Evolutionary conservation across 177 flowering plant genomes (phyloP), one percentile per base, ranked within the genome.

Genomic region (Vitis hybrid): DNA sequence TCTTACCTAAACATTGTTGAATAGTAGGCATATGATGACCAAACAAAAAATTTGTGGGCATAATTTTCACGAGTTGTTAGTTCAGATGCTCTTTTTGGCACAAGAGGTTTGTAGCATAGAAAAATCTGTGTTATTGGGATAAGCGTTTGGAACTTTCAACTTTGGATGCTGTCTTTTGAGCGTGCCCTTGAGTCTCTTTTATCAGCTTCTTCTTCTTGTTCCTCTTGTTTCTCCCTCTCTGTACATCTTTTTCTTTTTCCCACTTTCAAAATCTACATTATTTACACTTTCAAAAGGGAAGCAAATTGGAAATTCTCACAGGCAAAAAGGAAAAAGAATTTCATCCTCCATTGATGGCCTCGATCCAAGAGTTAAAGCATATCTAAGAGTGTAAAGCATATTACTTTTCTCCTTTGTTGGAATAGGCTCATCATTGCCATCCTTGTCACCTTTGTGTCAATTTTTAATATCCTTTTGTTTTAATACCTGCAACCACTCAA

Each of bases 301-400:
- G 62, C 63, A 26, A 63, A 57, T 58, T 19, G 68, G 68, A 64
- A 64, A 57, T 60, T 50, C 40, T 48, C 14, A 14, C 60, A 64
- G 45, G 34, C n/a, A 61, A 52, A 60, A 48, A 49, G 58, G 54
- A 70, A 70, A 68, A 61, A 61, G 64, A 65, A 62, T 49, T 67
- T 64, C 50, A 34, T 57, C 67, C 70, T 65, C 64, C 69, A 56
- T 72, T 54, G 64, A 34, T 71, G 70, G 57, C 74, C 79, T 75
- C 59, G 81, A 52, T 78, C 74, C 48, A 69, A 64, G 81, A 64
- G 70, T 54, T 70, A 69, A 75, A 74, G 80, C 66, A 40, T 40
- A 40, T 40, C 45, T 40, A 40, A 7, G 45, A 40, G 45, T 40
- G 8, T 70, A 69, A 75, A 74, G 80, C 66, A 50, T 34, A 14